Conservation (phyloP, 2,329 filamentous ascomycete species). For the Botrytis elliptica region DNA sequence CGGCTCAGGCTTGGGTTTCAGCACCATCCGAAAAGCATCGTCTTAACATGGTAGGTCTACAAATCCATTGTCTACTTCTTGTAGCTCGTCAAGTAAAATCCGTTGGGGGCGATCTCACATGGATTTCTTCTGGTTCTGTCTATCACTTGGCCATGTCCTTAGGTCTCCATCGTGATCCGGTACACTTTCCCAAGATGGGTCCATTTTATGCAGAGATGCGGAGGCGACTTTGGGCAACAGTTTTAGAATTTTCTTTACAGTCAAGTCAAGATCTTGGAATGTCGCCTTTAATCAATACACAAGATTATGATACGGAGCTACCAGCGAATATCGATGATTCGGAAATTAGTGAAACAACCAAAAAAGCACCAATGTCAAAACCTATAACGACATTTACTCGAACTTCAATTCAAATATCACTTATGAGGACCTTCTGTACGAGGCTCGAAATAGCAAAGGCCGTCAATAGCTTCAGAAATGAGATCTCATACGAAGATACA, state of each 20-base stretch:
- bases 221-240: slow-evolving; percentile 55
- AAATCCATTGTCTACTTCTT: slow-evolving; percentile 52
- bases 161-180: slow-evolving; percentile 58
- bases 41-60: slow-evolving; percentile 49
- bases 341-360: slow-evolving; percentile 45
- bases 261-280: slow-evolving; percentile 51
- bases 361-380: slow-evolving; percentile 28
- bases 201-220: slow-evolving; percentile 52
- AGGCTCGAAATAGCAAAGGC: slow-evolving; percentile 47
- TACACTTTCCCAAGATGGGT: slow-evolving; percentile 48
- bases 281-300: slow-evolving; percentile 46
- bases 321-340: slow-evolving; percentile 54
- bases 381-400: slow-evolving; percentile 43
- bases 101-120: slow-evolving; percentile 51
- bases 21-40: slow-evolving; percentile 46
- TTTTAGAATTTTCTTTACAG: slow-evolving; percentile 54
- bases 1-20: slow-evolving; percentile 27
- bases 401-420: slow-evolving; percentile 50
- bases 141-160: slow-evolving; percentile 55
- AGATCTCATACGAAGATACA: slow-evolving; percentile 48
- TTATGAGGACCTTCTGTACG: slow-evolving; percentile 46
- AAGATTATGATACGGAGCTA: slow-evolving; percentile 50
- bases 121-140: slow-evolving; percentile 51
- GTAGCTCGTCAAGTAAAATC: slow-evolving; percentile 50
- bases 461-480: slow-evolving; percentile 47